Percentiles rank a stretch among this genome's conserved stretches.
phyloP scores from a whole-genome alignment of 1,284 basidiomycete species.

The Phenoliferia sp. region DNA sequence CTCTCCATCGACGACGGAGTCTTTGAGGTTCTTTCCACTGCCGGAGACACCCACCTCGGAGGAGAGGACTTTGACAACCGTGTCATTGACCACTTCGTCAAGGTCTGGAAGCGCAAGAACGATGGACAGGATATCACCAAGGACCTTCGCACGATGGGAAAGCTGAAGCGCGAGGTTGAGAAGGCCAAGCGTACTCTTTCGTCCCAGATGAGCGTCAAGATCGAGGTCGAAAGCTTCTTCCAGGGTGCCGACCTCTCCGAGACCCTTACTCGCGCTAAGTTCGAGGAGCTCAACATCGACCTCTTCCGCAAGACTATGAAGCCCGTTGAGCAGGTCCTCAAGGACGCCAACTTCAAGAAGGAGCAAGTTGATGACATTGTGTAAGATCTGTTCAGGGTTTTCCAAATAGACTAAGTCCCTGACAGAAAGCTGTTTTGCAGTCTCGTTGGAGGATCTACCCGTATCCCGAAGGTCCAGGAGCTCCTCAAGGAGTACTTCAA shows the following conservation, averaged over 20 bases:
- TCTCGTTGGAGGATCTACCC: slow-evolving; percentile 95
- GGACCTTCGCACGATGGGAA: slow-evolving; percentile 71
- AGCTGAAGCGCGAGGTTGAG: slow-evolving; percentile 97
- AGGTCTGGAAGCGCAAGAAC: slow-evolving; percentile 92
- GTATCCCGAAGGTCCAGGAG: slow-evolving; percentile 97
- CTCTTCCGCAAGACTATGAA: slow-evolving; percentile 99
- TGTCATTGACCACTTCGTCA: slow-evolving; percentile 85
- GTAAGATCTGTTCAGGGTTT: slow-evolving; percentile 19
- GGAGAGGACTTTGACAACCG: slow-evolving; percentile 99
- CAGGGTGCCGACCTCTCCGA: slow-evolving; percentile 94
- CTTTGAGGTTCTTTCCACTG: slow-evolving; percentile 94
- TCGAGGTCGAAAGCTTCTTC: slow-evolving; percentile 82
- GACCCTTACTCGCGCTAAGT: slow-evolving; percentile 94
- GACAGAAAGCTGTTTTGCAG: slow-evolving; percentile 39
- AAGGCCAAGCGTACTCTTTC: slow-evolving; percentile 98
- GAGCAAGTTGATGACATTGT: slow-evolving; percentile 85
- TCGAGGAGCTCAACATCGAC: slow-evolving; percentile 98
- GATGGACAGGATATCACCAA: slow-evolving; percentile 65
- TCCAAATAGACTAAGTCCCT: neutral
- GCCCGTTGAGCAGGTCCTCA: slow-evolving; percentile 96
- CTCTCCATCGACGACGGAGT: slow-evolving; percentile 95
- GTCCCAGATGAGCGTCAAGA: slow-evolving; percentile 62
- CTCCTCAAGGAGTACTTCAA: slow-evolving; percentile 88
- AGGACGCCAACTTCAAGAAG: slow-evolving; percentile 97
- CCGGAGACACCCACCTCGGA: slow-evolving; percentile 97